Evolutionary conservation across 805 yeast genomes (phyloP), one percentile per base, ranked within the genome.

Genomic region (Barnettozyma sp.): DNA sequence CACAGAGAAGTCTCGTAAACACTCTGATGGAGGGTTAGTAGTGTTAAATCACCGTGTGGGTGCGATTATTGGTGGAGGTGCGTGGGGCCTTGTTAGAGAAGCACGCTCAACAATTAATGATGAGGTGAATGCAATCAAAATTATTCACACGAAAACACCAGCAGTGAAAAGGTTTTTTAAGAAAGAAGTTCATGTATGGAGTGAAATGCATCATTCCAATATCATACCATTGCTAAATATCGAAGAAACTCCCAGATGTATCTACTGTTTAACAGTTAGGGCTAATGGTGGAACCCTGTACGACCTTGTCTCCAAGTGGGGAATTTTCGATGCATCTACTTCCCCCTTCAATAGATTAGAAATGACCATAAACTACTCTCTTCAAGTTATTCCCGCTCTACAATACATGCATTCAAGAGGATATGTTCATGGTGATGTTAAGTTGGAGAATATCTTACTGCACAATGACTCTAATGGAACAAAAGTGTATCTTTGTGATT

Each of bases 11-110:
- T 41, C 51, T 3, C 14, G 28, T 10, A 44, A 33, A 23, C 23
- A 30, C 11, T 82, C 78, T 47, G 85, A 80, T 39, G 74, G 71
- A 41, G 95, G 94, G 1, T 78, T 82, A 11, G 55, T 69, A 17
- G 73, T 86, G 2, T 45, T 80, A 61, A 77, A 73, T 12, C 75
- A 76, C 45, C 68, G 59, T 22, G 54, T 87, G 21, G 95, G 94
- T 1, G 76, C 76, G 46, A 70, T 80, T 9, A 78, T 86, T 42
- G 95, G 95, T 2, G 75, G 73, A 53, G 96, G 97, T 11, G 94
- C 95, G 0, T 88, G 92, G 82, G 94, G 95, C 9, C 70, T 79
- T 20, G 80, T 87, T 9, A 63, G 94, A 39, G 90, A 82, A 53
- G 82, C 90, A 43, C 56, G 43, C 57, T 12, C 39, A 47, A 11